Evolutionary conservation across 176 grass and related monocot species (phyloP), one percentile per base, ranked within the genome.

Genomic region (Calamus simplicifolius): DNA sequence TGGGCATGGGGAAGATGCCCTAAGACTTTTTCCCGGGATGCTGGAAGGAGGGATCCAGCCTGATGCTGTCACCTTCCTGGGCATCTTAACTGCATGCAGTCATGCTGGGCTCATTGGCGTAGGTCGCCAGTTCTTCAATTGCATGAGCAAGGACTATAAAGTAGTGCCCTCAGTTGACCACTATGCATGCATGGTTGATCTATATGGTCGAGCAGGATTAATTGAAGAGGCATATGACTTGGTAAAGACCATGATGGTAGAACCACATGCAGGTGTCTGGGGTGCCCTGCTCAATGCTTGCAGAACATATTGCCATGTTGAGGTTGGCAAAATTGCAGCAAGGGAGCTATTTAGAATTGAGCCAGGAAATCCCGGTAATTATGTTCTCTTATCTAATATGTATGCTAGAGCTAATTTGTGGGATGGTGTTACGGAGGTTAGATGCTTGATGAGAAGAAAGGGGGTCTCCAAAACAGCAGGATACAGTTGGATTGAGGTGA

Each of bases 271-370:
- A 54, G 88, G 83, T 74, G 76, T 86, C 4, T 92, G 83, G 88
- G 83, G 88, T 61, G 75, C 79, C 57, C 86, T 92, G 73, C 69
- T 92, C 17, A 83, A 83, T 71, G 83, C 88, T 13, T 92, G 79
- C 62, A 73, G 68, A 52, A 80, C 76, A 30, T 72, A 86, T 77
- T 61, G 79, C 57, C 19, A 80, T 48, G 15, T 72, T 51, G 57
- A 75, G 55, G 35, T 80, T 1, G 76, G 79, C 23, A 66, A 62
- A 69, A 69, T 80, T 4, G 79, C 79, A 6, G 79, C 69, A 4
- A 75, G 49, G 43, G 73, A 92, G 31, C 79, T 86, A 28, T 19
- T 80, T 43, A 63, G 8, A 27, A 83, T 83, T 61, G 88, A 92
- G 52, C 69, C 83, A 0, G 17, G 17, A 29, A 80, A 92, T 83